Percentiles rank a stretch among this genome's conserved stretches.
These are phyloP conservation scores for Geotrichum citri-aurantii DNA, from an alignment of 1,139 yeast genomes.

Conservation along the genomic window DNA sequence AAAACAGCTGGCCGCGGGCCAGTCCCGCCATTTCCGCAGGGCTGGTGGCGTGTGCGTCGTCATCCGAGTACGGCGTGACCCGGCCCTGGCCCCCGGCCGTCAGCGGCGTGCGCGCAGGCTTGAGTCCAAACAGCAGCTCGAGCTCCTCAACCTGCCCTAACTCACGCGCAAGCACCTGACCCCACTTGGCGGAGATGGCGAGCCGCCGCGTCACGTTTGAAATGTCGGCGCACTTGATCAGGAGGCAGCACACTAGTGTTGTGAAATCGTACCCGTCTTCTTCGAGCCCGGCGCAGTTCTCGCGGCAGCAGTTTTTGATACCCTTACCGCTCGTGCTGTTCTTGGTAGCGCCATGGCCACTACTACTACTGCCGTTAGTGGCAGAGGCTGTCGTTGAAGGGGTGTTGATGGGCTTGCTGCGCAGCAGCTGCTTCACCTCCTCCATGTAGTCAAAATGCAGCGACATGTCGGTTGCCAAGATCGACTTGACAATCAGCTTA, in stretches of 20 bases:
- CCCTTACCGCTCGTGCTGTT: neutral
- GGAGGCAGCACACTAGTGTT: slow-evolving; percentile 52
- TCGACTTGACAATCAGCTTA: slow-evolving; percentile 35
- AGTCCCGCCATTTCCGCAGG: slow-evolving; percentile 30
- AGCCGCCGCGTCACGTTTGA: slow-evolving; percentile 84
- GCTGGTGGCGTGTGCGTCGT: slow-evolving; percentile 9
- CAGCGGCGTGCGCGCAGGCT: slow-evolving; percentile 16
- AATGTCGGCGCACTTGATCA: slow-evolving; percentile 90
- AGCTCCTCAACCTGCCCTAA: slow-evolving; percentile 61
- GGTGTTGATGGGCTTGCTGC: neutral
- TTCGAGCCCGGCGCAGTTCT: neutral
- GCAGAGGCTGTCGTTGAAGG: neutral
- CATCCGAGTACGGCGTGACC: slow-evolving; percentile 26
- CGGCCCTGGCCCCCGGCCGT: neutral
- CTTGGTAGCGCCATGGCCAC: neutral
- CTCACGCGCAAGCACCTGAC: slow-evolving; percentile 67
- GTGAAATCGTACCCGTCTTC: slow-evolving; percentile 8
- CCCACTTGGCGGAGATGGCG: slow-evolving; percentile 79
- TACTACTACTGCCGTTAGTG: too few species aligned
- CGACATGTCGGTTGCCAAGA: slow-evolving; percentile 93
- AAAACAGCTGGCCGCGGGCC: slow-evolving; percentile 76
- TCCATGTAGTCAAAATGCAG: slow-evolving; percentile 72
- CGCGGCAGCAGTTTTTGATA: neutral
- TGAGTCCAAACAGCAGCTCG: slow-evolving; percentile 38
- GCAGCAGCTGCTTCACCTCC: slow-evolving; percentile 32